Evolutionary conservation across 108 stramenopile species (phyloP).

Genomic region (Pseudonitzschia multistriata): DNA sequence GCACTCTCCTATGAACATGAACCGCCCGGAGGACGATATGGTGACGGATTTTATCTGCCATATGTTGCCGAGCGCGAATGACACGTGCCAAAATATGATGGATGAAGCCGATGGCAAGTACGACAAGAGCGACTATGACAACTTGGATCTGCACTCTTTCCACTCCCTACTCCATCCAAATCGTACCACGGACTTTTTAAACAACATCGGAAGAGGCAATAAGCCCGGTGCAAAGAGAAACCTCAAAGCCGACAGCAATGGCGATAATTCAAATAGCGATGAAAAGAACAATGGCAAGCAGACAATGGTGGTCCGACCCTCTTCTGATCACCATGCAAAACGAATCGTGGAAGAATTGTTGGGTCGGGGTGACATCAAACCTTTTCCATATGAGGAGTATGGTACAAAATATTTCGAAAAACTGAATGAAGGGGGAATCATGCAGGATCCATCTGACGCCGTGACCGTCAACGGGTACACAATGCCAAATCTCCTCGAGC

Average conservation of each 20-base stretch:
- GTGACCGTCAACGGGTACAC: background rate
- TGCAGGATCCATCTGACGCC: background rate
- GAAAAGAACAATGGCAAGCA: background rate
- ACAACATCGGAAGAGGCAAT: background rate
- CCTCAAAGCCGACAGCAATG: background rate
- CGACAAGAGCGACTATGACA: background rate
- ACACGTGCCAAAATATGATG: background rate
- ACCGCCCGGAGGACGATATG: background rate
- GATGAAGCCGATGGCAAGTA: background rate
- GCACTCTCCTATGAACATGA: slow-evolving; percentile 11
- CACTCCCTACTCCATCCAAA: background rate
- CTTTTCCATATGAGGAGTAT: background rate
- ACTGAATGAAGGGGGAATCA: background rate
- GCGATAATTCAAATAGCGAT: background rate
- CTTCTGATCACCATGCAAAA: background rate
- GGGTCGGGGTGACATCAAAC: background rate
- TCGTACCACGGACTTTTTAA: background rate
- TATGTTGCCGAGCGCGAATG: slow-evolving; percentile 8
- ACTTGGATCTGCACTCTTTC: background rate
- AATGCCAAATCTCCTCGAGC: background rate
- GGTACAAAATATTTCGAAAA: background rate
- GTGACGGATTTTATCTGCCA: slow-evolving; percentile 9
- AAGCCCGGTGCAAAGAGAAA: background rate
- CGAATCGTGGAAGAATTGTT: slow-evolving; percentile 2
- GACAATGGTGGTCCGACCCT: background rate